Base-by-base conservation (phyloP, 2,329 filamentous ascomycete species). In the Neonectria sp. region DNA sequence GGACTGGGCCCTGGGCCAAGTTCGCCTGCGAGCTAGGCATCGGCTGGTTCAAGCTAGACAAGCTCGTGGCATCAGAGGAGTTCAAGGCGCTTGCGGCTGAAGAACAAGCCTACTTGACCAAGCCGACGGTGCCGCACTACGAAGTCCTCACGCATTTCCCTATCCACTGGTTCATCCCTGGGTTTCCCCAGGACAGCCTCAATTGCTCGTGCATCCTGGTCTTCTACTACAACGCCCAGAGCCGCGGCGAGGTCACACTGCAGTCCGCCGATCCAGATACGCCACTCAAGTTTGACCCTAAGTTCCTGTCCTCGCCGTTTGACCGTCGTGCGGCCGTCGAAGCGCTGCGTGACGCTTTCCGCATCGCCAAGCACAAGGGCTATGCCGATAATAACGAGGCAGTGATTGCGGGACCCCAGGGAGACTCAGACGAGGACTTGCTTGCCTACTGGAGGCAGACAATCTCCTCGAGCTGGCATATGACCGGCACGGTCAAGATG, bases 401-500 rank as follows among this genome's bases (percentile, higher is more conserved):
- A 1, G 77, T 80, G 52, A 69, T 88, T 24, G 75, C 80, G 1
- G 84, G 77, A 2, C 86, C 88, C 0, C 72, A 80, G 15, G 82
- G 83, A 13, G 82, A 84, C 0, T 83, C 82, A 0, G 88, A 90
- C 31, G 87, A 88, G 57, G 87, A 90, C 64, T 79, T 91, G 13
- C 74, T 83, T 9, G 77, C 70, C 3, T 80, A 82, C 70, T 88
- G 82, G 82, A 79, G 77, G 59, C 76, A 83, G 31, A 84, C 77
- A 27, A 78, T 82, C 21, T 80, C 76, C 33, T 86, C 83, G 3
- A 86, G 80, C 63, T 90, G 83, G 85, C 88, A 87, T 75, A 89
- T 85, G 84, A 86, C 82, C 1, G 86, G 87, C 0, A 91, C 89
- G 0, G 83, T 82, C 7, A 86, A 85, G 74, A 91, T 91, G 88